Conservation (phyloP, 805 yeast genomes). For the Kazachstania taianensis region DNA sequence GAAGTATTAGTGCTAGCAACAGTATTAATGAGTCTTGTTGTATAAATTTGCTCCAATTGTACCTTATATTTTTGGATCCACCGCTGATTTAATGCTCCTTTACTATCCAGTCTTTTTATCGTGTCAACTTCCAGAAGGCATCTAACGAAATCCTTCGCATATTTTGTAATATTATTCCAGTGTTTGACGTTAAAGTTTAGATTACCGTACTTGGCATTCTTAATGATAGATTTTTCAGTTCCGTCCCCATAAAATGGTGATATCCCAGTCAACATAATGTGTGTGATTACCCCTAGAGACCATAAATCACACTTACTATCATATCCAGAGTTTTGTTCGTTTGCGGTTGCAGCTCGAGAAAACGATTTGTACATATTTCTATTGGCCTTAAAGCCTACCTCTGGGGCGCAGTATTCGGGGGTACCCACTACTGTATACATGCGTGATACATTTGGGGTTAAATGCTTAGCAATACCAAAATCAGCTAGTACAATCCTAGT, state of each 20-base stretch:
- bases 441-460: constrained; percentile 23
- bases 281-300: constrained; percentile 56
- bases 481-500: constrained; percentile 53
- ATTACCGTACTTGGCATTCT: constrained; percentile 34
- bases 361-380: constrained; percentile 21
- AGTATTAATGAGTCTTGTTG: constrained; percentile 25
- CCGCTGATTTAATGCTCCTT: constrained; percentile 32
- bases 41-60: constrained; percentile 32
- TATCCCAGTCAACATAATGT: constrained; percentile 50
- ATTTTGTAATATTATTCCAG: constrained; percentile 34
- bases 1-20: too few species aligned
- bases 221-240: constrained; percentile 32
- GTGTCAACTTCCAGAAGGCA: constrained; percentile 33
- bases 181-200: constrained; percentile 31
- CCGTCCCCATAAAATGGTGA: constrained; percentile 53
- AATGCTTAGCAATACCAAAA: constrained; percentile 47
- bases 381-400: constrained; percentile 40
- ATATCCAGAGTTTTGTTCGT: constrained; percentile 33
- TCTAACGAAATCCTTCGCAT: constrained; percentile 39
- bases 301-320: constrained; percentile 54
- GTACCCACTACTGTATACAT: constrained; percentile 51
- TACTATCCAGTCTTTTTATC: constrained; percentile 29
- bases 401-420: constrained; percentile 67
- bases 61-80: constrained; percentile 39
- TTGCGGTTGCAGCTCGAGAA: constrained; percentile 20